Conservation (phyloP, 2,329 filamentous ascomycete species). For the Metarhizium anisopliae region DNA sequence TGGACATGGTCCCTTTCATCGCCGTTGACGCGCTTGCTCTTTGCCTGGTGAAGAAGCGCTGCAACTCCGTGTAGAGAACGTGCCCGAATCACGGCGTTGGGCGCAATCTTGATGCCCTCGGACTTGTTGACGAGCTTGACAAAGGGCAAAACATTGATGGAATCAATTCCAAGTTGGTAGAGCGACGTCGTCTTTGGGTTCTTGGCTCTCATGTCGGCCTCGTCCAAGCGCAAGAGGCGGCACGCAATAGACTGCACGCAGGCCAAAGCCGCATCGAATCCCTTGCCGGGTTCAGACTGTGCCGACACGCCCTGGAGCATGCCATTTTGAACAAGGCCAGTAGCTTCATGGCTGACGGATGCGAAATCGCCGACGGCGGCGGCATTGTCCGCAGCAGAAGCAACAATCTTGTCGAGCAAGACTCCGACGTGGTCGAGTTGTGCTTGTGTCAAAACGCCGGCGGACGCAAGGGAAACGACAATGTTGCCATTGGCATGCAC, state of each 20-base stretch:
- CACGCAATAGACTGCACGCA: not conserved
- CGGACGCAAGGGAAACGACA: slow-evolving; percentile 8
- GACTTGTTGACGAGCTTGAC: slow-evolving; percentile 7
- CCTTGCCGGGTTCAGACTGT: not conserved
- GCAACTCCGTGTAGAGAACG: slow-evolving; percentile 13
- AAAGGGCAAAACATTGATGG: slow-evolving; percentile 14
- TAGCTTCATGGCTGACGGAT: not conserved
- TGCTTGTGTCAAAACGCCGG: not conserved
- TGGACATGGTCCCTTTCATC: not conserved
- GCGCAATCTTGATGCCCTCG: slow-evolving; percentile 8
- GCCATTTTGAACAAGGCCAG: not conserved
- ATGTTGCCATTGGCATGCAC: slow-evolving; percentile 12
- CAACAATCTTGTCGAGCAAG: slow-evolving; percentile 11
- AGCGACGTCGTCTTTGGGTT: slow-evolving; percentile 7
- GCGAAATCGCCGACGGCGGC: slow-evolving; percentile 8
- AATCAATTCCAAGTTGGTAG: slow-evolving; percentile 14
- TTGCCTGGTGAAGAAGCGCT: slow-evolving; percentile 8
- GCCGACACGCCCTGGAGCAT: too few relatives aligned
- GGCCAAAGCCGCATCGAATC: slow-evolving; percentile 5
- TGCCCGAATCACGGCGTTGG: slow-evolving; percentile 13
- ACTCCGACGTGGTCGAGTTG: not conserved
- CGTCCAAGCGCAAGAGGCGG: slow-evolving; percentile 7
- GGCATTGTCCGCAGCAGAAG: slow-evolving; percentile 1
- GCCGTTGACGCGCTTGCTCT: not conserved
- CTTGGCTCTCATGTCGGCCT: slow-evolving; percentile 1